Evolutionary conservation across 1,139 yeast species (phyloP), one percentile per base, ranked within the genome.

Genomic region (Nakaseomyces delphensis): DNA sequence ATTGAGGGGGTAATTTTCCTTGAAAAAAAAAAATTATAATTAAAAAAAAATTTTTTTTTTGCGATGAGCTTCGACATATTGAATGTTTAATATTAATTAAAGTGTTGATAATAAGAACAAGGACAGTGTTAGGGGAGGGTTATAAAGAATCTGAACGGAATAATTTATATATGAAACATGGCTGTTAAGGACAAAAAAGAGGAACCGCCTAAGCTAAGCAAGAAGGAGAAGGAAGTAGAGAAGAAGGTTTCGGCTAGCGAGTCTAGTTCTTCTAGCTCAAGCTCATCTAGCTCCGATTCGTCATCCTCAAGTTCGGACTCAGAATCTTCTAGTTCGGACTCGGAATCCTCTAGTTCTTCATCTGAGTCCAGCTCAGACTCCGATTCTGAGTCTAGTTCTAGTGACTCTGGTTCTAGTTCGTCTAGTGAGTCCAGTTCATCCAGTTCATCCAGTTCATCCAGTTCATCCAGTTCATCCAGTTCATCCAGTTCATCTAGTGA

Each of bases 131-230:
- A n/a, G n/a, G n/a, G n/a, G n/a, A n/a, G n/a, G n/a, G n/a, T n/a
- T n/a, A n/a, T n/a, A n/a, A n/a, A n/a, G n/a, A n/a, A n/a, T n/a
- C n/a, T n/a, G n/a, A n/a, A n/a, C n/a, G n/a, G n/a, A n/a, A n/a
- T n/a, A n/a, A n/a, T n/a, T n/a, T n/a, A 23, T 23, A 27, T 6
- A 27, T 8, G 8, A 10, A 10, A 27, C 6, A 27, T 10, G 30
- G 30, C 20, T 14, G 11, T 31, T 11, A 31, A 31, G 23, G 35
- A 16, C 14, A 31, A 18, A 11, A 31, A 19, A 11, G 21, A 46
- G 16, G 51, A 45, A 39, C 48, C 54, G 21, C 62, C 63, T 43
- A 60, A 59, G 40, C 46, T 59, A 40, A 56, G 62, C 40, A 47
- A 46, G 36, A 56, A 57, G 38, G 52, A 41, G 41, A 56, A 52